Evolutionary conservation across 768 basidiomycete species (phyloP), one percentile per base, ranked within the genome.

Genomic region (Pulveroboletus frians): DNA sequence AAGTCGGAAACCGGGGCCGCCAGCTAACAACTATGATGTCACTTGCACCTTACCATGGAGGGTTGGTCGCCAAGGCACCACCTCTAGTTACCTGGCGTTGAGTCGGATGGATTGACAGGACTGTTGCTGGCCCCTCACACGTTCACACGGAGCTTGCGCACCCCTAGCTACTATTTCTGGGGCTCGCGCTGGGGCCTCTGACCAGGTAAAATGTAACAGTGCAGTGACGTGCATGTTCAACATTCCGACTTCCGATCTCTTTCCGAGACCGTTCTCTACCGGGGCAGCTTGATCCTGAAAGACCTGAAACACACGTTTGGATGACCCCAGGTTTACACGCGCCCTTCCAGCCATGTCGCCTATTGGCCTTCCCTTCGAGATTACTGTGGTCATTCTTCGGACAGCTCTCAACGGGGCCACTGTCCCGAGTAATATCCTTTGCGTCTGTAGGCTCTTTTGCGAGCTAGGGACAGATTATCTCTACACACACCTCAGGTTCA

Each of bases 401-500:
- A 38, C 27, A 15, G 50, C 55, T 8, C 46, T 66, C 41, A 46
- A 55, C 13, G 47, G 5, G 17, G 41, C 46, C 18, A n/a, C 43
- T 11, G n/a, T 46, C 41, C 60, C 65, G 30, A 54, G 54, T 11
- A 38, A 53, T 30, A 49, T 69, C 36, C 53, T 69, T 38, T 35
- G 54, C 15, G 60, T 59, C 32, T 63, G 45, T 48, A 52, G 14
- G 11, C 42, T 41, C 31, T 68, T 68, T 39, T 43, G 47, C 32
- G 31, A 52, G 13, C 29, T 66, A 6, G 63, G 60, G 11, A 50
- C 39, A 13, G 47, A 39, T 2, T 41, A 58, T 38, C 56, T 69
- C 36, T 63, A 69, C 44, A 56, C 49, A 17, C 48, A 64, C 17
- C 56, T 68, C 32, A 42, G 41, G 20, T 71, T 69, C 31, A 49